Conservation (phyloP, 495 filamentous ascomycete species). For the Hypomontagnella submonticulosa region DNA sequence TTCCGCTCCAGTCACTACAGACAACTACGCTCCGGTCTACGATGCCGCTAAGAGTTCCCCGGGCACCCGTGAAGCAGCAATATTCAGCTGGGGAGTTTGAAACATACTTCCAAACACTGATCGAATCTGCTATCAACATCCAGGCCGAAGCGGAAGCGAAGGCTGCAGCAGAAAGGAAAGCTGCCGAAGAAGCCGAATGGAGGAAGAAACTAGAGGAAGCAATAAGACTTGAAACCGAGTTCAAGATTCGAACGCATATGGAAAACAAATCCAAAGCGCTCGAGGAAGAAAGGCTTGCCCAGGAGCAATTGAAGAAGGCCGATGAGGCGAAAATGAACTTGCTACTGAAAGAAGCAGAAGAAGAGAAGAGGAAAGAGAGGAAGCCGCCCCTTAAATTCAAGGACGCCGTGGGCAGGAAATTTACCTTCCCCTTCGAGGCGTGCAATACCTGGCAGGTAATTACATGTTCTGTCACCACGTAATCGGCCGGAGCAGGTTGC, state of each 20-base stretch:
- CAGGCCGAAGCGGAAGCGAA: slow-evolving; percentile 48
- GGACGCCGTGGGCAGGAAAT: slow-evolving; percentile 86
- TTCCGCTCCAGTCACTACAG: neutral
- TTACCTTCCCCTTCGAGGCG: slow-evolving; percentile 83
- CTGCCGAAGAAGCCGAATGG: slow-evolving; percentile 41
- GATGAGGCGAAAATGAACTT: slow-evolving; percentile 60
- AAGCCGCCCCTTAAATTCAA: slow-evolving; percentile 79
- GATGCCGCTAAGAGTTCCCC: neutral
- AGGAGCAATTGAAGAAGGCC: slow-evolving; percentile 61
- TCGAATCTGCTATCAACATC: slow-evolving; percentile 30
- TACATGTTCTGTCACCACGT: slow-evolving; percentile 14
- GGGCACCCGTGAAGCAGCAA: neutral
- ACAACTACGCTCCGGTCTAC: neutral
- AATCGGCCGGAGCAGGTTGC: slow-evolving; percentile 21
- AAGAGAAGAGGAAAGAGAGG: slow-evolving; percentile 56
- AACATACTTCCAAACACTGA: neutral
- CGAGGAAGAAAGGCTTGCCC: slow-evolving; percentile 53
- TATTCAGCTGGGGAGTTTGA: neutral
- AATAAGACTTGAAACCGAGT: slow-evolving; percentile 57
- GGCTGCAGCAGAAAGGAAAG: slow-evolving; percentile 32
- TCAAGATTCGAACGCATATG: slow-evolving; percentile 55
- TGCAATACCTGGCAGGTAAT: slow-evolving; percentile 84
- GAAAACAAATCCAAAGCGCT: slow-evolving; percentile 52
- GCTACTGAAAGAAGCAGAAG: slow-evolving; percentile 58
- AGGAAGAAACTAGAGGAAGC: slow-evolving; percentile 44